Evolutionary conservation across 257 asterid genomes (phyloP).

Genomic region (Nicotiana tomentosiformis): DNA sequence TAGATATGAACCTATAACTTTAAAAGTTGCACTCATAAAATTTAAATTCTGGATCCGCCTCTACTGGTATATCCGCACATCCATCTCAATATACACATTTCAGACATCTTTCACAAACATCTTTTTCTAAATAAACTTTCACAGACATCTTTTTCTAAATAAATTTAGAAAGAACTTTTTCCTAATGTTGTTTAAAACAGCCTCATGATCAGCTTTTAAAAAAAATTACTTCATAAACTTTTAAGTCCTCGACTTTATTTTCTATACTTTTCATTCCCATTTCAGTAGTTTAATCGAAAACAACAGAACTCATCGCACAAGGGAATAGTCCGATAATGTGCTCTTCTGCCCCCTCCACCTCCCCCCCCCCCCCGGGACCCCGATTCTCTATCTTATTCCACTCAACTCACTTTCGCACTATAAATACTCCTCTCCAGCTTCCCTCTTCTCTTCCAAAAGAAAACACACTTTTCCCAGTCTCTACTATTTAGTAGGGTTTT

Average conservation of each 20-base stretch:
- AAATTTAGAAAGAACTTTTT: background rate
- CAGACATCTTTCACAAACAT: too few species aligned
- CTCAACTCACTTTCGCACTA: constrained; percentile 11
- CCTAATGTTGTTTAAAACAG: background rate
- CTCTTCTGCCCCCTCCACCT: background rate
- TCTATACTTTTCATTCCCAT: background rate
- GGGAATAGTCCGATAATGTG: background rate
- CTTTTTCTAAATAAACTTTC: too few species aligned
- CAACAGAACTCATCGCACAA: background rate
- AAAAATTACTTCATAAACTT: too few species aligned
- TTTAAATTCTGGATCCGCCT: too few species aligned
- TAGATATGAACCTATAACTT: too few species aligned
- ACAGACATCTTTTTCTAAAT: background rate
- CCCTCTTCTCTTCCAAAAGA: constrained; percentile 14
- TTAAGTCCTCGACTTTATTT: background rate
- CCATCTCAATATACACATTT: too few species aligned
- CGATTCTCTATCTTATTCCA: background rate
- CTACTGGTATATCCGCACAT: too few species aligned
- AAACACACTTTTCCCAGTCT: background rate
- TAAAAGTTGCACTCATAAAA: too few species aligned
- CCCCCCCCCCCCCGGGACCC: background rate
- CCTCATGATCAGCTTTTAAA: background rate
- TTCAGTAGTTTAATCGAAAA: background rate
- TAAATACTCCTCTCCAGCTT: constrained; percentile 30
- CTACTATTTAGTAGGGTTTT: constrained; percentile 41